Evolutionary conservation across 306 rosid genomes (phyloP).

Genomic region (barrel medic (Medicago truncatula)): DNA sequence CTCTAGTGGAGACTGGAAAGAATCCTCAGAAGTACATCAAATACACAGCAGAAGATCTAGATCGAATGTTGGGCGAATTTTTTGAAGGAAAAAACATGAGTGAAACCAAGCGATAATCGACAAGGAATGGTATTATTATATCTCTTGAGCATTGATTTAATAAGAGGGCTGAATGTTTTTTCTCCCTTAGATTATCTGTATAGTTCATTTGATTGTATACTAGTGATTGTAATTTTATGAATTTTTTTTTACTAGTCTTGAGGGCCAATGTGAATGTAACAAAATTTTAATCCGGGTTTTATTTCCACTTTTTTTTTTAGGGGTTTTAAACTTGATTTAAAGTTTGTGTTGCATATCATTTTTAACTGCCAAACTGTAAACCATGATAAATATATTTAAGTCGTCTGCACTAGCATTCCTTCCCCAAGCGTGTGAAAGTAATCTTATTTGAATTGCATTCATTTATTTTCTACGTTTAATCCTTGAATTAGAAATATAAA

Average conservation of each 20-base stretch:
- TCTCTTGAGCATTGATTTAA: constrained; percentile 28
- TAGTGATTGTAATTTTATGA: constrained; percentile 8
- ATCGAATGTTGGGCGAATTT: constrained; percentile 92
- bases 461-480: too few species aligned
- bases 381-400: too few species aligned
- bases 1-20: constrained; percentile 87
- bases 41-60: constrained; percentile 87
- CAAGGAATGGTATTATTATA: neutral
- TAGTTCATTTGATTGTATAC: constrained; percentile 40
- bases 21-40: constrained; percentile 84
- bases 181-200: constrained; percentile 34
- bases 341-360: too few species aligned
- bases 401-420: too few species aligned
- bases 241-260: constrained; percentile 23
- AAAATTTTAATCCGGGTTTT: constrained; percentile 5
- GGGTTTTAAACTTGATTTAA: neutral
- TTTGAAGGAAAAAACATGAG: constrained; percentile 86
- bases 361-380: too few species aligned
- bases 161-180: constrained; percentile 31
- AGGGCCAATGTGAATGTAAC: neutral
- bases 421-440: too few species aligned
- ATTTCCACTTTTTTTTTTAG: constrained; percentile 14
- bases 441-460: too few species aligned
- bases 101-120: constrained; percentile 65
- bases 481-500: too few species aligned